These are phyloP conservation scores for Royoungia palumana DNA, from an alignment of 768 basidiomycete genomes.

Conservation along the genomic window DNA sequence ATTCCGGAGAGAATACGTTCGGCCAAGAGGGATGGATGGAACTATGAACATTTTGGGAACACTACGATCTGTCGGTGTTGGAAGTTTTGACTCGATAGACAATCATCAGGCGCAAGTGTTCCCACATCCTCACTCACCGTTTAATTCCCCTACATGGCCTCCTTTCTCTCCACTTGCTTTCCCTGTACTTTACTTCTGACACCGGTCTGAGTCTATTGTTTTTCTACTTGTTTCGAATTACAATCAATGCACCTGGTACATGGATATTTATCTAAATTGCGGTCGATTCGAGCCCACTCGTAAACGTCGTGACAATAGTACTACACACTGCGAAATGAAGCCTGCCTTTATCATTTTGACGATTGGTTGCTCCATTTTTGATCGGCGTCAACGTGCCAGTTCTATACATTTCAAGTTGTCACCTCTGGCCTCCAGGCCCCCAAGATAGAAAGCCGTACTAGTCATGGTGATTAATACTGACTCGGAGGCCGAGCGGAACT, in stretches of 20 bases:
- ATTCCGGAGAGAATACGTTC: conserved; percentile 98
- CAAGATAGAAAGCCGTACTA: too few relatives aligned
- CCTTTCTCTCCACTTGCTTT: conserved; percentile 19
- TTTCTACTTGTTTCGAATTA: conserved; percentile 12
- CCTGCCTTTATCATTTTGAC: too few relatives aligned
- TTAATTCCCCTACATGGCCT: conserved; percentile 29
- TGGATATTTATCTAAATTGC: conserved; percentile 9
- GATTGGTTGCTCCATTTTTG: too few relatives aligned
- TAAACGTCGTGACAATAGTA: too few relatives aligned
- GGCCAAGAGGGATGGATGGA: conserved; percentile 43
- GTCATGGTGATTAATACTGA: too few relatives aligned
- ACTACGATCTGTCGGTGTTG: conserved; percentile 21
- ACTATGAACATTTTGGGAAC: conserved; percentile 25
- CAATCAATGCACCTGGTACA: conserved; percentile 20
- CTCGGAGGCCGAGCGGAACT: too few relatives aligned
- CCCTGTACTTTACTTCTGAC: conserved; percentile 29
- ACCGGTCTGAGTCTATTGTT: conserved; percentile 1
- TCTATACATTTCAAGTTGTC: too few relatives aligned
- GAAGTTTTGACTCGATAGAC: conserved; percentile 26
- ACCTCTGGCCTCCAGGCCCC: too few relatives aligned
- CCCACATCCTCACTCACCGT: conserved; percentile 5
- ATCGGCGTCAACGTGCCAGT: too few relatives aligned
- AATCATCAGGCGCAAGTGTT: conserved; percentile 24
- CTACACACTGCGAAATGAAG: too few relatives aligned
- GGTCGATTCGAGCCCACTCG: too few relatives aligned